Base-by-base conservation (phyloP, 768 basidiomycete genomes). In the Mycena crocata region DNA sequence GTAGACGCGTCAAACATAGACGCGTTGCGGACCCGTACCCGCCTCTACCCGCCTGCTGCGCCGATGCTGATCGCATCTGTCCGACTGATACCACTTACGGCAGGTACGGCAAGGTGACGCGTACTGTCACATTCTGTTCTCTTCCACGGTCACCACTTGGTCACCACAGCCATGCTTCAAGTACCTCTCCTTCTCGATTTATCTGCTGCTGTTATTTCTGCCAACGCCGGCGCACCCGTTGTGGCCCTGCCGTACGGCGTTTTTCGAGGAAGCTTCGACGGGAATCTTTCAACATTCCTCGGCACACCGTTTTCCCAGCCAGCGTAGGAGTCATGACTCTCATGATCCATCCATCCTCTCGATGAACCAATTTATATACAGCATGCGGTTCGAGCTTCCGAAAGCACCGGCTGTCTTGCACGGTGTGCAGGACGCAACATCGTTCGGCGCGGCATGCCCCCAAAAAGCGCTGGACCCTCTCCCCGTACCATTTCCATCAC, bases 231-330 rank as follows among this genome's bases (percentile, higher is more conserved):
- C 17, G n/a, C 42, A 21, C 35, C 57, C 1, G 37, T 34, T 4
- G 44, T 62, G 6, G 32, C 61, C 13, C 17, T 62, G 30, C 2
- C 28, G 26, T 58, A 57, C 40, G 64, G 64, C 26, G 15, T 39
- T 19, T 65, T 65, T 35, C 35, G 32, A 49, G 62, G 62, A 26
- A 10, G 13, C 2, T 1, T 15, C 8, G 23, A 35, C 24, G 62
- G 62, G 26, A 64, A 64, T 28, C 44, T 64, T 5, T 46, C 62
- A 3, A 48, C 26, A 21, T 64, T 64, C 37, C 62, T 49, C 14
- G 62, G 62, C 1, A 24, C 57, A 2, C 62, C 62, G 1, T 64
- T 49, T 35, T 24, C 62, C n/a, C 45, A 56, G n/a, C 55, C 62
- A 10, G 62, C 51, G 62, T 62, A 23, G 13, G 49, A 23, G 14